Conservation (phyloP, 2,329 filamentous ascomycete genomes). For the Cytospora piceicola region DNA sequence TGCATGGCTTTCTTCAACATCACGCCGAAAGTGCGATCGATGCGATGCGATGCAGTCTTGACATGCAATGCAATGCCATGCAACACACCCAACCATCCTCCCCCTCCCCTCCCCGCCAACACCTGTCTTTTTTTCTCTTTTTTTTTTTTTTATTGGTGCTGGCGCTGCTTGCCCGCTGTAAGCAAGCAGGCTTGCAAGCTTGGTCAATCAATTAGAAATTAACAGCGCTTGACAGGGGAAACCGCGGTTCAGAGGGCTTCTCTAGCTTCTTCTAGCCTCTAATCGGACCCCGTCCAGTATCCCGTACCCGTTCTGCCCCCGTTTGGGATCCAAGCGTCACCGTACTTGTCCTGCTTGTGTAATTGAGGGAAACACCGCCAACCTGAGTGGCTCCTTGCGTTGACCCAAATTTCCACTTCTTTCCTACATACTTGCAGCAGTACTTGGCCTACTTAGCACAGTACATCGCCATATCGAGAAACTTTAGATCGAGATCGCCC, state of each 20-base stretch:
- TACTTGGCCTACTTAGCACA: not conserved
- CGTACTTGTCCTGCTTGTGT: no score
- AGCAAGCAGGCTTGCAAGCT: not conserved
- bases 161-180: not conserved
- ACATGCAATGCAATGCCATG: constrained; percentile 1
- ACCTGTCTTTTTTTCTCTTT: no score
- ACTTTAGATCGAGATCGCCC: not conserved
- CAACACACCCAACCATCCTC: no score
- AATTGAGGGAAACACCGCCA: not conserved
- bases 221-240: constrained; percentile 4
- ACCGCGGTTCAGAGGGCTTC: not conserved
- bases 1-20: not conserved
- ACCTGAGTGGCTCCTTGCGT: constrained; percentile 1
- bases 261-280: constrained; percentile 2
- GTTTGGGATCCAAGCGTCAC: not conserved
- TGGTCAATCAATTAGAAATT: not conserved
- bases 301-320: no score
- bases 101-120: not conserved
- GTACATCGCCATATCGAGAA: not conserved
- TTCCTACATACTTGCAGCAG: no score
- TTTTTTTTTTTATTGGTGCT: not conserved
- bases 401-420: not conserved
- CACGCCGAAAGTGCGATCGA: not conserved
- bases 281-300: not conserved
- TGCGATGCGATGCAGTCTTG: not conserved